These are phyloP conservation scores for Evernia prunastri DNA, from an alignment of 495 filamentous ascomycete species.

Conservation along the genomic window DNA sequence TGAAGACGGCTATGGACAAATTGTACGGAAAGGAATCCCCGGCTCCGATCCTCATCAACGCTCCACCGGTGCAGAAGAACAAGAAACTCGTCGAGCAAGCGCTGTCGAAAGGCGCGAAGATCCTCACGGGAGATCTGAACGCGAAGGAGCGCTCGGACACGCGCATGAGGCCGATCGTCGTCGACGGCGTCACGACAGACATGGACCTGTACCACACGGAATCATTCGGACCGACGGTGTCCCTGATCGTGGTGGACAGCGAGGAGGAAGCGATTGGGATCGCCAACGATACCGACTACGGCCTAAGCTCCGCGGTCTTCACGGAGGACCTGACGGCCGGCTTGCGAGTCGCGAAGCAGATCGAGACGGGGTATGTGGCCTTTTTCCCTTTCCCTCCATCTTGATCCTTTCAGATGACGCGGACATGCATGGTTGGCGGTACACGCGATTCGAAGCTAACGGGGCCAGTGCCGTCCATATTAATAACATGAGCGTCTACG, in stretches of 20 bases:
- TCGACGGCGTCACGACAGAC: constrained; percentile 61
- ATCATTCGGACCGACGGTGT: constrained; percentile 75
- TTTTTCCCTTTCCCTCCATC: neutral
- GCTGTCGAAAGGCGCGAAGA: constrained; percentile 57
- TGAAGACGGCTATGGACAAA: constrained; percentile 43
- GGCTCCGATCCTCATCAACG: constrained; percentile 55
- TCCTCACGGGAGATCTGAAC: constrained; percentile 54
- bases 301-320: constrained; percentile 43
- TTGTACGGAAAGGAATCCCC: constrained; percentile 45
- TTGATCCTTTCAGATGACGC: constrained; percentile 21
- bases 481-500: constrained; percentile 78
- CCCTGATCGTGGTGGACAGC: constrained; percentile 41
- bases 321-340: constrained; percentile 45
- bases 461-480: constrained; percentile 63
- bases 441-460: constrained; percentile 12
- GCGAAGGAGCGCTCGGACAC: constrained; percentile 39
- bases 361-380: constrained; percentile 42
- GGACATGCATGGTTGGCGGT: neutral
- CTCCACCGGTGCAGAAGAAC: constrained; percentile 58
- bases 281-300: constrained; percentile 50
- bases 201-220: constrained; percentile 83
- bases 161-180: constrained; percentile 63
- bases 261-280: constrained; percentile 45
- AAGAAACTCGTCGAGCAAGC: constrained; percentile 61
- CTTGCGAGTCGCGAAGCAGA: constrained; percentile 41